Evolutionary conservation across 805 yeast genomes (phyloP).

Genomic region (Jamesozyma spencerorum): DNA sequence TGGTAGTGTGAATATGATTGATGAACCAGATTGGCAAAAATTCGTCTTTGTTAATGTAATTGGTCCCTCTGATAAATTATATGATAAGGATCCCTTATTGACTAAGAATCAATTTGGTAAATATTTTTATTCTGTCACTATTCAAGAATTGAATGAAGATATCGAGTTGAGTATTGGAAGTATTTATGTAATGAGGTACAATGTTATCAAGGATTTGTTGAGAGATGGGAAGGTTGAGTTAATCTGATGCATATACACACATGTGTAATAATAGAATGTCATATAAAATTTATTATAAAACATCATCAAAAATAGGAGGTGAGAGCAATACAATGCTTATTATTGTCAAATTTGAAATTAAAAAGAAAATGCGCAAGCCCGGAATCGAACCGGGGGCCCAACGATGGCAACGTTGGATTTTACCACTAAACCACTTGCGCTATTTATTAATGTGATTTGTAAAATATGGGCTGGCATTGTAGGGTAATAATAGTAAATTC

Average conservation of each 20-base stretch:
- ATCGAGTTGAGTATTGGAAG: constrained; percentile 53
- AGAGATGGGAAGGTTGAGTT: constrained; percentile 36
- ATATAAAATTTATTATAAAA: neutral
- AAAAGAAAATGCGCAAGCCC: constrained; percentile 5
- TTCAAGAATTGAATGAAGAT: constrained; percentile 42
- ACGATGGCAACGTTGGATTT: constrained; percentile 6
- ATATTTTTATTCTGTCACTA: constrained; percentile 29
- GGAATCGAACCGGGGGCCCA: constrained; percentile 7
- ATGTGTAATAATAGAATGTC: neutral
- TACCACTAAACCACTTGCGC: constrained; percentile 7
- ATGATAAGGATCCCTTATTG: constrained; percentile 23
- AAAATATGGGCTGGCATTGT: too few species aligned
- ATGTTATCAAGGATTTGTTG: constrained; percentile 37
- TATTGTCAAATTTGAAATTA: neutral
- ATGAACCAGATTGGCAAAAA: constrained; percentile 61
- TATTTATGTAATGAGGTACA: constrained; percentile 67
- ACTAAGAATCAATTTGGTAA: constrained; percentile 33
- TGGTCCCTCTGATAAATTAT: constrained; percentile 11
- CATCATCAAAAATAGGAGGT: neutral
- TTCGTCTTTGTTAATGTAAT: constrained; percentile 58
- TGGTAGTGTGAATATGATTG: constrained; percentile 66
- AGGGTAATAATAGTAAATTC: too few species aligned
- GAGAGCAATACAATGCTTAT: too few species aligned
- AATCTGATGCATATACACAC: constrained; percentile 22
- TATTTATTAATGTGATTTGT: neutral